Evolutionary conservation across 2,329 filamentous ascomycete genomes (phyloP), one percentile per base, ranked within the genome.

Genomic region (Nemania diffusa): DNA sequence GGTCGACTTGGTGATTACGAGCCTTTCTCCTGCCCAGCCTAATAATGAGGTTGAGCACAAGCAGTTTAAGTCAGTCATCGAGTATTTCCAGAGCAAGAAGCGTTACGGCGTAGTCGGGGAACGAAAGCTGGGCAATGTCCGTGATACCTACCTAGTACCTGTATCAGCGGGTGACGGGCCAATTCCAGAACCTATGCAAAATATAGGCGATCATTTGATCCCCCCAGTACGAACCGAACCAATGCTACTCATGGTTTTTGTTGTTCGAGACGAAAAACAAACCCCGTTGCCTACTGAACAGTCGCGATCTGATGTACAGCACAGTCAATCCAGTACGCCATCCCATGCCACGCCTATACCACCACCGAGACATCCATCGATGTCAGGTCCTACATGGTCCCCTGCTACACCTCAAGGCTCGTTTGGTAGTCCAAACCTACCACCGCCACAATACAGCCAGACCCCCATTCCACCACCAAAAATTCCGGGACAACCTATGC

Each of bases 91-190:
- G 48, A 86, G 85, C 57, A 92, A 95, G 75, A 88, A 92, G 71
- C 87, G 94, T 37, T 99, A 97, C 78, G 95, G 94, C 22, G 95
- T 98, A 1, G 86, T 97, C 6, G 90, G 90, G 15, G 92, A 95
- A 76, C 91, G 92, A 78, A 87, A 87, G 0, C 81, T 90, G 32
- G 87, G 89, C 22, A 91, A 93, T 67, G 91, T 97, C 56, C 91
- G 94, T 67, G 95, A 98, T 76, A 92, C 94, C 1, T 98, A 98
- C 78, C 87, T 98, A 34, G 91, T 97, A 9, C 95, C 96, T 0
- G 88, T 98, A 4, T 88, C 93, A 34, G 86, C 90, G 5, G 93
- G 92, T 27, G 84, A 88, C 27, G 84, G 83, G 37, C 87, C 87
- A 57, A 87, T 95, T 50, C 95, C 96, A 0, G 92, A 94, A 69